Evolutionary conservation across 1,284 basidiomycete genomes (phyloP), one percentile per base, ranked within the genome.

Genomic region (Puccinia horiana): DNA sequence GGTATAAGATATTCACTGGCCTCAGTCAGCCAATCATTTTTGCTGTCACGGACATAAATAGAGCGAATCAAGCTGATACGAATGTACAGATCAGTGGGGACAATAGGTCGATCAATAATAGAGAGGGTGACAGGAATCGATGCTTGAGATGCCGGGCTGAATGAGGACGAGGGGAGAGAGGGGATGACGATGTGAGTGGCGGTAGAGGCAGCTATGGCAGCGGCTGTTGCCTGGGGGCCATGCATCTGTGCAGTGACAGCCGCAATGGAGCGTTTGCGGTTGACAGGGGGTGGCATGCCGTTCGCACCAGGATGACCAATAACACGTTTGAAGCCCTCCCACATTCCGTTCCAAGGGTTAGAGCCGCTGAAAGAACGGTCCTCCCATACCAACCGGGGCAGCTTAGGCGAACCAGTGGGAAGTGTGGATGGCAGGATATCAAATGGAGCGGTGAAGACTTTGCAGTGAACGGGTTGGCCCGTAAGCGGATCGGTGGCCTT

Each of bases 81-180:
- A 63, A 86, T 84, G 83, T 86, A 86, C 37, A 86, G 82, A 81
- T 86, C 85, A 16, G 86, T 86, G 76, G 86, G 85, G 76, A 85
- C 85, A 70, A 84, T 83, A 0, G 85, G 85, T 8, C 85, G 84
- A 76, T 86, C 85, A 70, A 85, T 84, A 79, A 86, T 86, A 16
- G 84, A 84, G 3, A 86, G 83, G 1, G 84, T 84, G 79, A 86
- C 83, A 42, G 85, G 85, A 47, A 86, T 85, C 1, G 85, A 83
- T 8, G 84, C 83, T 65, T 84, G 84, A 14, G 85, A 83, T 16
- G 84, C 85, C 16, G 85, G 85, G 47, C 85, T 86, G 79, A 83
- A 86, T 73, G 85, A 85, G 35, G 85, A 84, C 0, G 85, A 85
- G 23, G 85, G 85, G 18, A 86, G 69, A 23, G 85, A 85, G 16